Evolutionary conservation across 1,284 basidiomycete genomes (phyloP), one percentile per base, ranked within the genome.

Genomic region (Trichosporon ovoides): DNA sequence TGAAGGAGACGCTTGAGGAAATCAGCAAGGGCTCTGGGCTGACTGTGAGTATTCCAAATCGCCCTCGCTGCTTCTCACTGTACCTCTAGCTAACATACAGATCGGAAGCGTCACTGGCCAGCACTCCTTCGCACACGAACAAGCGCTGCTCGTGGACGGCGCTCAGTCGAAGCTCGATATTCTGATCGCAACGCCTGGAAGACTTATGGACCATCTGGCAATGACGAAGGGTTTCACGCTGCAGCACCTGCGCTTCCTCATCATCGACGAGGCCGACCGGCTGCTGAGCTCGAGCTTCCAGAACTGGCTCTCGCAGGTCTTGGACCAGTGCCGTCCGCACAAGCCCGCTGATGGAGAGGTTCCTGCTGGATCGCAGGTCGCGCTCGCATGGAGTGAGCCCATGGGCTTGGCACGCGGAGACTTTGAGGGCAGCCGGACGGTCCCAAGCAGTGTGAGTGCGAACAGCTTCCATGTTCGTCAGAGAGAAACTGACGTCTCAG

Each of bases 241-340:
- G 34, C 89, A 96, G 68, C 93, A 98, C 74, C 81, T 99, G 24
- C 87, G 95, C 24, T 98, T 93, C 76, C 79, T 98, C 57, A 86
- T 98, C 18, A 91, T 99, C 57, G 96, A 99, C 73, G 96, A 99
- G 79, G 96, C 96, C 0, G 96, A 99, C 73, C 84, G 94, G 20
- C 82, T 99, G 3, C 82, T 99, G 5, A 89, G 89, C 7, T 93
- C 98, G 73, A 92, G 90, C 1, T 98, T 97, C 78, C 92, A 98
- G 76, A 88, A 93, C 69, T 99, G 95, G 95, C 80, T 96, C 2
- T 82, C 83, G 12, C 86, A 86, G 68, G 87, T 96, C 3, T 80
- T 94, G 7, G 78, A 82, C 1, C 22, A 48, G 24, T 48, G 43
- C 16, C 43, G 43, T 9, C 43, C 43, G 43, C 43, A 48, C 24